A percentile compares a stretch with the other conserved stretches of the same genome.
Conservation (phyloP, 139 green algal genomes). For the Marvania coccoides region DNA sequence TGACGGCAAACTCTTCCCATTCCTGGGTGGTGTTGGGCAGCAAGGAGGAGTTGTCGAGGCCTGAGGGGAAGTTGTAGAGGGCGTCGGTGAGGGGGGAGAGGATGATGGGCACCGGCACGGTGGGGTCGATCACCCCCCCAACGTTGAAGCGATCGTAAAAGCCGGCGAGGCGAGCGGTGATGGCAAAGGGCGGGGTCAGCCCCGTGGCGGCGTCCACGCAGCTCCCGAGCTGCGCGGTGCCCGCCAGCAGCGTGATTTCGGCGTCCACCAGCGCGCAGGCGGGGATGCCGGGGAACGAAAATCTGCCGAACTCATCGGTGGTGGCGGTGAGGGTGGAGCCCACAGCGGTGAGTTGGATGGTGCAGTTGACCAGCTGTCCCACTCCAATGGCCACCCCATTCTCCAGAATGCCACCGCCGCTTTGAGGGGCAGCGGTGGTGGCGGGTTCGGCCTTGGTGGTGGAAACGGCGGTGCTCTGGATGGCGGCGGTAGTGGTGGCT, state of each 20-base stretch:
- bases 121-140: too few species aligned
- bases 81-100: too few species aligned
- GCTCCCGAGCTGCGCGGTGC: neutral
- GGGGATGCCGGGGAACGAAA: neutral
- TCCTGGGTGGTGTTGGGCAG: too few species aligned
- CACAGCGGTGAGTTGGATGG: neutral
- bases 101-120: too few species aligned
- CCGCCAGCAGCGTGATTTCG: neutral
- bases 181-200: neutral
- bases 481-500: neutral
- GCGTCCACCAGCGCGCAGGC: neutral
- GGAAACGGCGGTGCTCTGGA: neutral
- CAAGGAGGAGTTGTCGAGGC: too few species aligned
- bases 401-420: neutral
- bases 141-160: too few species aligned
- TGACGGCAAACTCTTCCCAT: too few species aligned
- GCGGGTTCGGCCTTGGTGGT: neutral
- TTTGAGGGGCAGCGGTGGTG: neutral
- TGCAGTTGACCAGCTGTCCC: neutral
- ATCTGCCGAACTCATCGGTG: neutral
- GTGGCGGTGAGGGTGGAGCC: neutral
- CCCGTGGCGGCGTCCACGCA: neutral
- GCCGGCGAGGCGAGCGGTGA: neutral
- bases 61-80: too few species aligned
- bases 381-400: conserved; percentile 1